These are phyloP conservation scores for Groenewaldozyma salmanticensis DNA, from an alignment of 805 yeast genomes.

Conservation along the genomic window DNA sequence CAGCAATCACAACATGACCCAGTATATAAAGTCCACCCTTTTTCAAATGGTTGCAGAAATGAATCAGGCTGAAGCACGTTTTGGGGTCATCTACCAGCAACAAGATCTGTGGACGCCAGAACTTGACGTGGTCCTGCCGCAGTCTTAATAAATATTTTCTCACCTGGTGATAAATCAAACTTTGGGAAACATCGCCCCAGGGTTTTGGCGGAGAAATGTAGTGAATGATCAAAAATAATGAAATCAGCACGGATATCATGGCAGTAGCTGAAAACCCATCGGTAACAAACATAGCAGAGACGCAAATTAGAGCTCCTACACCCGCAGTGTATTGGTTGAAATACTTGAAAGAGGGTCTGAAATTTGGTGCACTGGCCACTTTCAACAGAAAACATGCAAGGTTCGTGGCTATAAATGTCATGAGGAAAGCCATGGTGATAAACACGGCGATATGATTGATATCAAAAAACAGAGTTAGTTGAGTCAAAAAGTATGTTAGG, in stretches of 20 bases:
- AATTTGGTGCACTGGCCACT: constrained; percentile 94
- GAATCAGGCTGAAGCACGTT: constrained; percentile 82
- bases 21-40: constrained; percentile 90
- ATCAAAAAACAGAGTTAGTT: constrained; percentile 76
- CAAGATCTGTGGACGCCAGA: constrained; percentile 95
- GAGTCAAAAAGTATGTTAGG: constrained; percentile 75
- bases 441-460: constrained; percentile 90
- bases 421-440: constrained; percentile 92
- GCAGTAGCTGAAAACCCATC: constrained; percentile 84
- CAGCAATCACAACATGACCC: constrained; percentile 78
- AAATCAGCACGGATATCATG: constrained; percentile 53
- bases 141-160: constrained; percentile 77
- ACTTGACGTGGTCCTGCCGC: constrained; percentile 87
- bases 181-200: constrained; percentile 98
- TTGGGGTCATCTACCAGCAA: constrained; percentile 86
- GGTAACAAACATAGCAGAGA: constrained; percentile 85
- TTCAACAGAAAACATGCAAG: constrained; percentile 84
- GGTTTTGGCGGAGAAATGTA: constrained; percentile 89
- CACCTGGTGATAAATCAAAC: constrained; percentile 91
- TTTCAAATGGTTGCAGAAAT: constrained; percentile 87
- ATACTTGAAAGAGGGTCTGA: constrained; percentile 87
- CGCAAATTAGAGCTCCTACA: constrained; percentile 58
- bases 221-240: constrained; percentile 71
- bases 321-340: constrained; percentile 78
- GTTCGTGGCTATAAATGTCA: constrained; percentile 93